A percentile compares a stretch with the other conserved stretches of the same genome.
Conservation (phyloP, 495 filamentous ascomycete species). For the Sordaria brevicollis region DNA sequence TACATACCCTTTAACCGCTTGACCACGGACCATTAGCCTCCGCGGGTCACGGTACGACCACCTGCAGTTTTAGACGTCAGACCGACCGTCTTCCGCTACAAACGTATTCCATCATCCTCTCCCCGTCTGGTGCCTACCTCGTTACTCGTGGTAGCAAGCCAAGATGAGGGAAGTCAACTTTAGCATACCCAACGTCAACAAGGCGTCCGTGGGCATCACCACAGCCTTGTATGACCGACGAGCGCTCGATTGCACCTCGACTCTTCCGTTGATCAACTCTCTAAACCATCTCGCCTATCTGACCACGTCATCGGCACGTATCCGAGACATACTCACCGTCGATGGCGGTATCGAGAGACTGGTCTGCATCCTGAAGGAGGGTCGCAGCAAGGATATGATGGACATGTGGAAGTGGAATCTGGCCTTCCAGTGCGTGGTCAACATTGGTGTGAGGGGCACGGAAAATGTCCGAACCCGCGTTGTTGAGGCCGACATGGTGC, state of each 20-base stretch:
- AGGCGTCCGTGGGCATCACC: slow-evolving; percentile 97
- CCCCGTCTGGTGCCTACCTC: slow-evolving; percentile 25
- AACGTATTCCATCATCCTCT: slow-evolving; percentile 2
- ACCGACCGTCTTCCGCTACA: not conserved
- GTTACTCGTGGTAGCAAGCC: slow-evolving; percentile 21
- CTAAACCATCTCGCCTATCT: slow-evolving; percentile 97
- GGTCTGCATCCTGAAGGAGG: slow-evolving; percentile 95
- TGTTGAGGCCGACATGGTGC: slow-evolving; percentile 97
- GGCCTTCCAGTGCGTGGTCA: slow-evolving; percentile 96
- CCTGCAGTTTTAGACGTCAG: not conserved
- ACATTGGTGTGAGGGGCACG: slow-evolving; percentile 93
- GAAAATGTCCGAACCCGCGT: slow-evolving; percentile 88
- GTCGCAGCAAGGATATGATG: slow-evolving; percentile 94
- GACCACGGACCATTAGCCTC: not conserved
- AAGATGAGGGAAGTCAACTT: slow-evolving; percentile 99
- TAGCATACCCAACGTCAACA: slow-evolving; percentile 98
- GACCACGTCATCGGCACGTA: slow-evolving; percentile 95
- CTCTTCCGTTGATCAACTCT: slow-evolving; percentile 92
- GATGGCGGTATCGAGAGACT: slow-evolving; percentile 95
- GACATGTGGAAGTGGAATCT: slow-evolving; percentile 99
- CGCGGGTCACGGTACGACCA: not conserved
- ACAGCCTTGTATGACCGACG: slow-evolving; percentile 95
- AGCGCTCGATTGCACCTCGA: slow-evolving; percentile 96
- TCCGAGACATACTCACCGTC: slow-evolving; percentile 93
- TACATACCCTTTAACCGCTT: not conserved